Evolutionary conservation across 2,329 filamentous ascomycete species (phyloP).

Genomic region (Hymenoscyphus albidus): DNA sequence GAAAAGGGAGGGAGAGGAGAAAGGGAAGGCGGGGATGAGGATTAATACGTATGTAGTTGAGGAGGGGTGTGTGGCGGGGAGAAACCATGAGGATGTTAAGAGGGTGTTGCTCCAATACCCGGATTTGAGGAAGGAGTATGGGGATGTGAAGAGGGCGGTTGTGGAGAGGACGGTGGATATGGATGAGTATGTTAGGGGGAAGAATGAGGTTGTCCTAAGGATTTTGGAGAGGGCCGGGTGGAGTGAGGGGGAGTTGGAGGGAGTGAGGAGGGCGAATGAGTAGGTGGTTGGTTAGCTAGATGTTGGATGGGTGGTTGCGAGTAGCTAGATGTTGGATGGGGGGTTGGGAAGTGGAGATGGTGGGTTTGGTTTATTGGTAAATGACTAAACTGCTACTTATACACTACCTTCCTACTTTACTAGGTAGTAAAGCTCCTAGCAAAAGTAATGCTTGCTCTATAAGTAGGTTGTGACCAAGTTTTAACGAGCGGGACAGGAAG

Average conservation of each 20-base stretch:
- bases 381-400: too few species aligned
- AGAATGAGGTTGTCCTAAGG: slow-evolving; percentile 25
- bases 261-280: slow-evolving; percentile 13
- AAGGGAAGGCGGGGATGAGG: slow-evolving; percentile 20
- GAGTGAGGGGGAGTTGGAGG: slow-evolving; percentile 22
- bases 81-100: slow-evolving; percentile 40
- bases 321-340: too few species aligned
- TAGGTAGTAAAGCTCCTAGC: too few species aligned
- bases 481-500: too few species aligned
- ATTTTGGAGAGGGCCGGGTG: slow-evolving; percentile 23
- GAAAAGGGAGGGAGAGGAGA: not conserved
- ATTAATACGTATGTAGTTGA: slow-evolving; percentile 39
- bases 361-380: too few species aligned
- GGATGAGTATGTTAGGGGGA: slow-evolving; percentile 19
- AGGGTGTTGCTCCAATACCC: slow-evolving; percentile 30
- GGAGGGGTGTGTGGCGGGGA: slow-evolving; percentile 27
- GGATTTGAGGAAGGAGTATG: too few species aligned
- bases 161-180: slow-evolving; percentile 13
- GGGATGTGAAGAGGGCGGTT: slow-evolving; percentile 19
- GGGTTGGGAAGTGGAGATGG: too few species aligned
- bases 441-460: too few species aligned
- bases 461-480: too few species aligned
- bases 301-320: too few species aligned
- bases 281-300: too few species aligned
- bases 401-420: too few species aligned